Evolutionary conservation across 2,329 filamentous ascomycete species (phyloP).

Genomic region (Scedosporium minutisporum): DNA sequence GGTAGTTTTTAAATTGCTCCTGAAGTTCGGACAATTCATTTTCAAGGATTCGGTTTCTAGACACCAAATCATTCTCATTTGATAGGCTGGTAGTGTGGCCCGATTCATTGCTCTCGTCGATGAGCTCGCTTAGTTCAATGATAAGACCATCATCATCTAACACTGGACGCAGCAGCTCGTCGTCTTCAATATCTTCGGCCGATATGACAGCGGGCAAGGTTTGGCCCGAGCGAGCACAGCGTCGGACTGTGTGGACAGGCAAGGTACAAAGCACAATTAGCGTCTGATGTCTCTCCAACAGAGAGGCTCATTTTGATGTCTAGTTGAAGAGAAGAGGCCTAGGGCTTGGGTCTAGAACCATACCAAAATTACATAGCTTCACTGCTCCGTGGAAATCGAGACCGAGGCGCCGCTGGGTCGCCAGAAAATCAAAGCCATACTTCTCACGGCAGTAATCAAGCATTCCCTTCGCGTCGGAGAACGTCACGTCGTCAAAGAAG

Average conservation of each 20-base stretch:
- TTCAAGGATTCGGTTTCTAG: conserved; percentile 47
- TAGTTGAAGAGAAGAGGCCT: background rate
- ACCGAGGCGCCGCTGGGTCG: conserved; percentile 43
- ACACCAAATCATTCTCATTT: conserved; percentile 27
- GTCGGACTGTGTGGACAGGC: conserved; percentile 29
- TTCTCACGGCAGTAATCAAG: conserved; percentile 58
- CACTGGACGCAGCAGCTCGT: conserved; percentile 73
- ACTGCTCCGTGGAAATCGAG: conserved; percentile 67
- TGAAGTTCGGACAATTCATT: conserved; percentile 50
- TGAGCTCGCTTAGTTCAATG: conserved; percentile 70
- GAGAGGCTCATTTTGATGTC: background rate
- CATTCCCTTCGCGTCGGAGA: conserved; percentile 55
- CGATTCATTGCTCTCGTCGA: conserved; percentile 38
- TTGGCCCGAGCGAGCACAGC: conserved; percentile 31
- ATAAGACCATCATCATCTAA: conserved; percentile 84
- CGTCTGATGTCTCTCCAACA: background rate
- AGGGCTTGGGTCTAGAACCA: conserved; percentile 7
- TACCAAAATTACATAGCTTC: conserved; percentile 63
- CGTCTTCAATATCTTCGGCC: conserved; percentile 57
- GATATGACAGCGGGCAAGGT: conserved; percentile 49
- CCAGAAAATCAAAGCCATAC: conserved; percentile 57
- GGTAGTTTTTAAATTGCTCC: conserved; percentile 55
- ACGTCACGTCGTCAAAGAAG: conserved; percentile 57
- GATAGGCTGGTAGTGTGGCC: conserved; percentile 6
- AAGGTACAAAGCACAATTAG: background rate